Evolutionary conservation across 441 rosid species (phyloP).

Genomic region (Rhodomyrtus psidioides): DNA sequence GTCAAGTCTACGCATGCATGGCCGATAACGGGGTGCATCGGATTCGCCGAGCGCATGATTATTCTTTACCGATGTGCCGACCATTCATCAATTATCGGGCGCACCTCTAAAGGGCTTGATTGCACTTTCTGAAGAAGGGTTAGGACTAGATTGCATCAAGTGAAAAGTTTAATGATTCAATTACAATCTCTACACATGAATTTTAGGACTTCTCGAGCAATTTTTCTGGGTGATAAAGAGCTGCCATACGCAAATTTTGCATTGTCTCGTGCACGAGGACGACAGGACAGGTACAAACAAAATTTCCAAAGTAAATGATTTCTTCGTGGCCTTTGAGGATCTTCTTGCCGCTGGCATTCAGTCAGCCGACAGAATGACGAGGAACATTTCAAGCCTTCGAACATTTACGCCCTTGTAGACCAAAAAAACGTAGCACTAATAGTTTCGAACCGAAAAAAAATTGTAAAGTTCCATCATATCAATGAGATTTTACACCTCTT

Average conservation of each 20-base stretch:
- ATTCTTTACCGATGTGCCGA: not conserved
- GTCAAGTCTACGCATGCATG: not conserved
- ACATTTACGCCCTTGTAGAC: not conserved
- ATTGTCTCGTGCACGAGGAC: not conserved
- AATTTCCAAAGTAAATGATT: not conserved
- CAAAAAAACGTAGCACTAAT: not conserved
- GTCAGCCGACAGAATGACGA: not conserved
- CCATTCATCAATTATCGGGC: rapidly evolving
- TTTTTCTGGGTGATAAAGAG: not conserved
- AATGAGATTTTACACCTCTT: not conserved
- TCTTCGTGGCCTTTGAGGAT: not conserved
- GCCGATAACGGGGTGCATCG: not conserved
- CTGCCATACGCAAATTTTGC: not conserved
- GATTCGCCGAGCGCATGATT: not conserved
- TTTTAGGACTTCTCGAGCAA: not conserved
- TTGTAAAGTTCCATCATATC: not conserved
- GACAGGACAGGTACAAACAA: not conserved
- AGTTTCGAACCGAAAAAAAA: not conserved
- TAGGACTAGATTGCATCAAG: not conserved
- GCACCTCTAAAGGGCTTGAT: not conserved
- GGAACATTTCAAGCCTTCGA: not conserved
- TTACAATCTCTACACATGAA: rapidly evolving
- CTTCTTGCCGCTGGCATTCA: not conserved
- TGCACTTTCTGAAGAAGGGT: rapidly evolving
- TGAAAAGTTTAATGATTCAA: not conserved